Percentiles rank a stretch among this genome's conserved stretches.
Evolutionary conservation across 2,329 filamentous ascomycete genomes (phyloP).

Genomic region (Aspergillus latus): DNA sequence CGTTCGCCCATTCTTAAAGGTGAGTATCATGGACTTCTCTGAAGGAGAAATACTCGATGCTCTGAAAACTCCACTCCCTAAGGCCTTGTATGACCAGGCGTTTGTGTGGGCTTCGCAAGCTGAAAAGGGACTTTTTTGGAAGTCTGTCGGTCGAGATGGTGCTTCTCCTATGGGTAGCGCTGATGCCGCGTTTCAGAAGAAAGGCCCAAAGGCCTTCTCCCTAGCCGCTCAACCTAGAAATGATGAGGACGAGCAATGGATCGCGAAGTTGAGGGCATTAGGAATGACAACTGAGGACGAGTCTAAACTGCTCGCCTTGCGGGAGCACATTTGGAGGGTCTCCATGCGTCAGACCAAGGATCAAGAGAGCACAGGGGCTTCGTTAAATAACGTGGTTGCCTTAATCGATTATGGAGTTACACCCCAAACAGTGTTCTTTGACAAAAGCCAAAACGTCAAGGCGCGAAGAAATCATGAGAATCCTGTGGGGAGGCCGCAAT

Average conservation of each 20-base stretch:
- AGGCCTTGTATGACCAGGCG: slow-evolving; percentile 80
- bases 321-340: slow-evolving; percentile 89
- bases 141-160: slow-evolving; percentile 66
- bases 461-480: slow-evolving; percentile 23
- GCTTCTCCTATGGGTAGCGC: slow-evolving; percentile 61
- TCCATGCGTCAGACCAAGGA: slow-evolving; percentile 68
- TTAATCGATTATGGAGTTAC: slow-evolving; percentile 74
- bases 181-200: slow-evolving; percentile 57
- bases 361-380: slow-evolving; percentile 37
- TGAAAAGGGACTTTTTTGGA: slow-evolving; percentile 87
- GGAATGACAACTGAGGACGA: slow-evolving; percentile 84
- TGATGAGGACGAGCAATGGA: slow-evolving; percentile 92
- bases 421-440: slow-evolving; percentile 89
- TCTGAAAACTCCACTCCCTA: slow-evolving; percentile 76
- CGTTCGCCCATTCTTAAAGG: slow-evolving; percentile 77
- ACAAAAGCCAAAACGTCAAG: slow-evolving; percentile 65
- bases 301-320: slow-evolving; percentile 77
- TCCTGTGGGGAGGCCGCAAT: slow-evolving; percentile 27
- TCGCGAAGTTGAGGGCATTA: slow-evolving; percentile 78
- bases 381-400: slow-evolving; percentile 68
- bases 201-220: slow-evolving; percentile 50
- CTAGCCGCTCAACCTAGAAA: slow-evolving; percentile 69
- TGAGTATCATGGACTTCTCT: slow-evolving; percentile 66
- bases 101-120: slow-evolving; percentile 80
- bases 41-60: slow-evolving; percentile 76